Conservation (phyloP, 768 basidiomycete genomes). For the Tremella mesenterica region DNA sequence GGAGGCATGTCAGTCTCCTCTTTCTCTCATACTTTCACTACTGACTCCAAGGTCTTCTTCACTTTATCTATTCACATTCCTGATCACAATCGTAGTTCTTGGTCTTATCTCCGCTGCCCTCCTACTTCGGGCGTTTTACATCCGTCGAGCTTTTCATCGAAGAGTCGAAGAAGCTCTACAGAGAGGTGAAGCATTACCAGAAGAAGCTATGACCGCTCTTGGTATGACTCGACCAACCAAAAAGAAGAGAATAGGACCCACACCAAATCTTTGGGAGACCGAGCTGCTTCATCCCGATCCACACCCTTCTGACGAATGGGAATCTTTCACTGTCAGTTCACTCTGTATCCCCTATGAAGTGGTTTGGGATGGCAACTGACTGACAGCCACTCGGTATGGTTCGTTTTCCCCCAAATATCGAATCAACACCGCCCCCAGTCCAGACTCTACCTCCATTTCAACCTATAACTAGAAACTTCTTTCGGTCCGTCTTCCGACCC, state of each 20-base stretch:
- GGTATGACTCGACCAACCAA: conserved; percentile 11
- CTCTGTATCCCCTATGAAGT: no score
- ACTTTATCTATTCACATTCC: conserved; percentile 37
- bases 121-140: conserved; percentile 24
- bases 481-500: conserved; percentile 7
- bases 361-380: neutral
- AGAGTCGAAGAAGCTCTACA: conserved; percentile 30
- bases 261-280: conserved; percentile 28
- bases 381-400: conserved; percentile 17
- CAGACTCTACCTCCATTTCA: conserved; percentile 5
- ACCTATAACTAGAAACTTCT: neutral
- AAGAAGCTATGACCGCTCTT: conserved; percentile 18
- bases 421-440: neutral
- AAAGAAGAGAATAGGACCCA: conserved; percentile 25
- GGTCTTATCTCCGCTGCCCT: conserved; percentile 22
- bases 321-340: conserved; percentile 16
- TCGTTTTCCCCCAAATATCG: conserved; percentile 7
- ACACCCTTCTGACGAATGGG: conserved; percentile 11
- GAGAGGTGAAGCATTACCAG: conserved; percentile 18
- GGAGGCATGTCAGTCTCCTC: neutral
- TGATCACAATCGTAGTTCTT: conserved; percentile 35
- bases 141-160: conserved; percentile 23
- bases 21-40: neutral
- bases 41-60: conserved; percentile 20
- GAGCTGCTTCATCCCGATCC: conserved; percentile 15